phyloP scores from a whole-genome alignment of 2,329 filamentous ascomycete species.

The Pseudogymnoascus sp. region DNA sequence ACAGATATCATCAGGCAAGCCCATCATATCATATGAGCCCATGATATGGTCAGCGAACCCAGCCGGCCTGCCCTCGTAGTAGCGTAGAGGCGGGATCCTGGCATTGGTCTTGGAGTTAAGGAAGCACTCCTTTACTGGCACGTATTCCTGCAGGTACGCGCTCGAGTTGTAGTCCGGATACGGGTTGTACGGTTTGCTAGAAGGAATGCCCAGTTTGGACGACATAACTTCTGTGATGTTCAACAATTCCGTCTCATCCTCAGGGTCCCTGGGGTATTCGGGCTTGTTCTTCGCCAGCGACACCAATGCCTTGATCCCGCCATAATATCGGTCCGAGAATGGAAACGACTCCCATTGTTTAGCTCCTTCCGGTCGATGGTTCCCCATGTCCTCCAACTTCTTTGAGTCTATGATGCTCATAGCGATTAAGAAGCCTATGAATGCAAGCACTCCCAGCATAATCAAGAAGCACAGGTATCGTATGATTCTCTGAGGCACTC shows the following conservation, averaged over 20 bases:
- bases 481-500: constrained; percentile 63
- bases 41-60: constrained; percentile 80
- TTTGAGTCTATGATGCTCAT: constrained; percentile 66
- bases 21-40: constrained; percentile 79
- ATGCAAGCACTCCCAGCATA: constrained; percentile 62
- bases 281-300: constrained; percentile 60
- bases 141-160: constrained; percentile 44
- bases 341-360: constrained; percentile 76
- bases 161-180: constrained; percentile 48
- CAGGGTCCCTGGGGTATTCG: constrained; percentile 65
- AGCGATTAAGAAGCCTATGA: constrained; percentile 69
- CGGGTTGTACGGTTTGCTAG: constrained; percentile 54
- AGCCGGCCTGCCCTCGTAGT: constrained; percentile 69
- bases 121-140: constrained; percentile 64
- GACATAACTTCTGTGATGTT: constrained; percentile 31
- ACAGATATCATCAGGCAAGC: constrained; percentile 77
- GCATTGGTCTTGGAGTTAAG: constrained; percentile 62
- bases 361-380: constrained; percentile 56
- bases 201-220: constrained; percentile 34
- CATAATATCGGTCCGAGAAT: constrained; percentile 84
- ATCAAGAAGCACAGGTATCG: constrained; percentile 72
- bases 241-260: constrained; percentile 49
- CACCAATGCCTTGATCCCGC: constrained; percentile 70
- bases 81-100: constrained; percentile 62
- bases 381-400: constrained; percentile 51